Conservation (phyloP, 257 asterid genomes). For the Avicennia marina region DNA sequence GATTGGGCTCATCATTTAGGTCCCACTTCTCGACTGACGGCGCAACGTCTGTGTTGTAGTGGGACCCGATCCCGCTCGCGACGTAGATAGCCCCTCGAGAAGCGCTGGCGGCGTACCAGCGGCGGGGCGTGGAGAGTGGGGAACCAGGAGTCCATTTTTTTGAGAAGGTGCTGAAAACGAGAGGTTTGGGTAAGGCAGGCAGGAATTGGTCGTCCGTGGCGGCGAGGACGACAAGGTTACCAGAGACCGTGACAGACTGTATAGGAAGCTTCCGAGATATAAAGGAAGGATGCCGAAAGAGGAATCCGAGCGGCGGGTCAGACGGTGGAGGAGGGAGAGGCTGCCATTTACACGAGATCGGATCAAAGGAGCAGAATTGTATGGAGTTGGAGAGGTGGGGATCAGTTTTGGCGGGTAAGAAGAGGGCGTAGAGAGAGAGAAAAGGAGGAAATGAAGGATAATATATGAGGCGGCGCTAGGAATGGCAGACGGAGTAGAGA, state of each 20-base stretch:
- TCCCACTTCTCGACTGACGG: slow-evolving; percentile 54
- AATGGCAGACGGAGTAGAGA: slow-evolving; percentile 52
- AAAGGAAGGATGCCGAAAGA: slow-evolving; percentile 54
- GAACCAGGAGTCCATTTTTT: slow-evolving; percentile 44
- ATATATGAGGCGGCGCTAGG: slow-evolving; percentile 73
- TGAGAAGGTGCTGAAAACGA: slow-evolving; percentile 34
- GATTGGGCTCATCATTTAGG: neutral
- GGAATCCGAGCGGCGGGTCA: slow-evolving; percentile 33
- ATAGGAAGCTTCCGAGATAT: slow-evolving; percentile 50
- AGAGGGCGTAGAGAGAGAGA: slow-evolving; percentile 50
- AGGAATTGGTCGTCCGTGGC: slow-evolving; percentile 41
- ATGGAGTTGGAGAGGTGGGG: slow-evolving; percentile 23
- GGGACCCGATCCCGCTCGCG: slow-evolving; percentile 62
- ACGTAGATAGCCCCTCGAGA: slow-evolving; percentile 30
- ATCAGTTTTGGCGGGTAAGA: slow-evolving; percentile 18
- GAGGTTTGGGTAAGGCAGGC: slow-evolving; percentile 48
- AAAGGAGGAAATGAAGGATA: slow-evolving; percentile 68
- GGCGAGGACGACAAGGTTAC: slow-evolving; percentile 37
- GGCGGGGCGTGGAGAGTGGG: slow-evolving; percentile 31
- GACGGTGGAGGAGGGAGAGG: slow-evolving; percentile 48
- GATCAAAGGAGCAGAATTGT: slow-evolving; percentile 50
- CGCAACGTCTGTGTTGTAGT: slow-evolving; percentile 35
- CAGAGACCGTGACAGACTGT: slow-evolving; percentile 42
- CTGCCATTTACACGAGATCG: slow-evolving; percentile 47
- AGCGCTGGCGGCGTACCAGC: slow-evolving; percentile 58